Conservation (phyloP, 306 rosid genomes). For the Vigna nakashimae region DNA sequence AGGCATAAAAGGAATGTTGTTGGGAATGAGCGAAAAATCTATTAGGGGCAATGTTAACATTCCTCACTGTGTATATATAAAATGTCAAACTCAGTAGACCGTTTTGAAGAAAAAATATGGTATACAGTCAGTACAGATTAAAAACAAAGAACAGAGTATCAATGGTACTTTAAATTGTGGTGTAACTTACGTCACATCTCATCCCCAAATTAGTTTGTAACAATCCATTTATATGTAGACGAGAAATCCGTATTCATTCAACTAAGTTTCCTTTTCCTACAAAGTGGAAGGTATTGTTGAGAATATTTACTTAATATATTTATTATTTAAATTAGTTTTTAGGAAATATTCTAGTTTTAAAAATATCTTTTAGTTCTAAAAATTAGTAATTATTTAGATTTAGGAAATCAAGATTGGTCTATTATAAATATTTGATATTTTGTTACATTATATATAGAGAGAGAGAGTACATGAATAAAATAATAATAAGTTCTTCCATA, state of each 20-base stretch:
- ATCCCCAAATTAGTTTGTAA: background rate
- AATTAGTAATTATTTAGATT: too few relatives aligned
- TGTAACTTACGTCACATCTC: background rate
- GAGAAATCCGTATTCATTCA: constrained; percentile 34
- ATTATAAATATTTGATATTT: too few relatives aligned
- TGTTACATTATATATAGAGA: too few relatives aligned
- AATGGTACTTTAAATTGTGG: background rate
- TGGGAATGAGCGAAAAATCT: background rate
- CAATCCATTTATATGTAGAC: constrained; percentile 31
- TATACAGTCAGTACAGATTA: background rate
- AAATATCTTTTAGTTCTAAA: too few relatives aligned
- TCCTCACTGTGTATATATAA: background rate
- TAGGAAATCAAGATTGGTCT: too few relatives aligned
- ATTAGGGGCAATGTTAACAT: background rate
- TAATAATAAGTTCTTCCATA: too few relatives aligned
- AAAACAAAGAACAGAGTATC: background rate
- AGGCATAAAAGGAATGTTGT: constrained; percentile 6
- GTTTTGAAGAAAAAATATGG: background rate
- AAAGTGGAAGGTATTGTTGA: background rate
- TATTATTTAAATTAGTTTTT: too few relatives aligned
- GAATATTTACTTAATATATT: too few relatives aligned
- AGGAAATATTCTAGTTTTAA: too few relatives aligned
- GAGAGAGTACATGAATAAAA: too few relatives aligned
- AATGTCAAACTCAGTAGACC: constrained; percentile 28
- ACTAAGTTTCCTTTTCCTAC: constrained; percentile 1